Conservation (phyloP, 176 grass and related monocot species). For the Eleusine coracana region DNA sequence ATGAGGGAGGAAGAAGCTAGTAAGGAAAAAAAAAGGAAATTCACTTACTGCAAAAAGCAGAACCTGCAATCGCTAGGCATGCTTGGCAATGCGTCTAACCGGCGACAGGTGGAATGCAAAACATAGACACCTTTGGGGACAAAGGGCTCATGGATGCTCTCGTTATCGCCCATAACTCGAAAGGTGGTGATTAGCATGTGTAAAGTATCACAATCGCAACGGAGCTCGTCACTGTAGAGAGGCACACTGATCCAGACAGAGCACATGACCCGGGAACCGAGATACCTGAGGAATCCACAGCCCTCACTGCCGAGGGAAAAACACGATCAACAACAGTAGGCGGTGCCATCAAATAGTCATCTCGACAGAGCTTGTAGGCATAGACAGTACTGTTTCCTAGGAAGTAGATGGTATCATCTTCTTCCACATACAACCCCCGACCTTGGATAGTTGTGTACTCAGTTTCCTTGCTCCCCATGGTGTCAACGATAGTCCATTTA, state of each 20-base stretch:
- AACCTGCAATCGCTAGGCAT: neutral
- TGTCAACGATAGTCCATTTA: too few relatives aligned
- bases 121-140: neutral
- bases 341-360: neutral
- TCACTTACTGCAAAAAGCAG: slow-evolving; percentile 9
- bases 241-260: neutral
- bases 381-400: neutral
- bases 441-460: neutral
- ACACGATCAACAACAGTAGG: neutral
- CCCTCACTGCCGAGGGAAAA: neutral
- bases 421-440: neutral
- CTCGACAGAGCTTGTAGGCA: neutral
- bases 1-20: neutral
- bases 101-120: too few relatives aligned
- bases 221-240: neutral
- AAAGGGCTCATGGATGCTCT: neutral
- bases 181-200: neutral
- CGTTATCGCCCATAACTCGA: neutral
- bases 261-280: neutral
- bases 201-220: neutral
- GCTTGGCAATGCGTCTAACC: too few relatives aligned
- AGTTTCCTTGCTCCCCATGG: too few relatives aligned
- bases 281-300: neutral
- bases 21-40: neutral
- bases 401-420: slow-evolving; percentile 4